Conservation (phyloP, 164 flowering plant species). For the Stephania cephalantha region DNA sequence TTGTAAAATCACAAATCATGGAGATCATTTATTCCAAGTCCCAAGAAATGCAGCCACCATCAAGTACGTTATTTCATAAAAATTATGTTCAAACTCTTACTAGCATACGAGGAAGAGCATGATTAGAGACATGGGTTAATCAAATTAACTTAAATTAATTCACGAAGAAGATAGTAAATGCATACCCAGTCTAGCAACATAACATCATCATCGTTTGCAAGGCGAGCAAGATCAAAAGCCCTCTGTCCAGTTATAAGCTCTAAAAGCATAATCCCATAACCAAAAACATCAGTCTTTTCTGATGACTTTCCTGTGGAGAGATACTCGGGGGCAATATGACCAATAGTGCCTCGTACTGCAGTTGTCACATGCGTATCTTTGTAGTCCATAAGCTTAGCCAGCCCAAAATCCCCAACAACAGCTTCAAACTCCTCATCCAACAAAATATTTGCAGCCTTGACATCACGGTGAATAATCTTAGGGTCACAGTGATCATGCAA, state of each 20-base stretch:
- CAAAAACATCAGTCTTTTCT: slow-evolving; percentile 92
- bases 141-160: background rate
- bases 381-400: slow-evolving; percentile 97
- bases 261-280: slow-evolving; percentile 92
- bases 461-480: slow-evolving; percentile 92
- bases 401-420: slow-evolving; percentile 93
- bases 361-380: slow-evolving; percentile 96
- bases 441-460: slow-evolving; percentile 91
- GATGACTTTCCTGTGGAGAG: slow-evolving; percentile 89
- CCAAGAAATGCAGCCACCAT: background rate
- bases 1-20: background rate
- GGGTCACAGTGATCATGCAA: slow-evolving; percentile 97
- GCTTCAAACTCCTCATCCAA: slow-evolving; percentile 96
- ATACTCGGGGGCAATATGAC: slow-evolving; percentile 94
- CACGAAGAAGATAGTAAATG: slow-evolving; percentile 4
- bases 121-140: background rate
- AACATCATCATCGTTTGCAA: slow-evolving; percentile 95
- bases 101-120: background rate
- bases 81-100: background rate
- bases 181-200: slow-evolving; percentile 97
- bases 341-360: slow-evolving; percentile 94
- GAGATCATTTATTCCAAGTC: background rate
- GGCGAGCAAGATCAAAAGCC: slow-evolving; percentile 93
- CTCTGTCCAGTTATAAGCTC: slow-evolving; percentile 93
- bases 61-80: background rate